These are phyloP conservation scores for Boletus patriciae DNA, from an alignment of 768 basidiomycete genomes.

Conservation along the genomic window DNA sequence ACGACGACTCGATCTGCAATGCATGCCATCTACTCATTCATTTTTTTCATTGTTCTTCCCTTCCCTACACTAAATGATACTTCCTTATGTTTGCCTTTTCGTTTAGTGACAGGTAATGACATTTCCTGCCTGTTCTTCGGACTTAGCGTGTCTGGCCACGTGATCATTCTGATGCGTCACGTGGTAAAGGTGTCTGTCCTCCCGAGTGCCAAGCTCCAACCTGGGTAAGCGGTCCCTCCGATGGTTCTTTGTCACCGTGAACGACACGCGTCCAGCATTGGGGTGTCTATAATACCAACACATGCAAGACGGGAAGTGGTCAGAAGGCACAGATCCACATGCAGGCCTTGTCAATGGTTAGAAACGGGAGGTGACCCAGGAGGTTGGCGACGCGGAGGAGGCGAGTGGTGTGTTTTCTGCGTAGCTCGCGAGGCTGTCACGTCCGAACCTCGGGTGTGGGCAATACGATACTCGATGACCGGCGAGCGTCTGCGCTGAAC, in stretches of 20 bases:
- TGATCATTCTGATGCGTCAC: constrained; percentile 23
- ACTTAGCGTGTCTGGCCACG: constrained; percentile 12
- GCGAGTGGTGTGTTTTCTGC: not conserved
- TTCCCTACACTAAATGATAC: constrained; percentile 10
- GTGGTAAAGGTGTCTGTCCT: constrained; percentile 17
- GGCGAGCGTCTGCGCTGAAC: not conserved
- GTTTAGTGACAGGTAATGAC: constrained; percentile 7
- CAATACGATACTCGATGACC: constrained; percentile 1
- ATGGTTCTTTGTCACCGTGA: constrained; percentile 4
- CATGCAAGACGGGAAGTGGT: not conserved
- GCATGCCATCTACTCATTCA: constrained; percentile 18
- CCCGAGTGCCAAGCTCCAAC: not conserved
- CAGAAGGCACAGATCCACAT: not conserved
- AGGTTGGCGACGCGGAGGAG: constrained; percentile 7
- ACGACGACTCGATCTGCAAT: constrained; percentile 24
- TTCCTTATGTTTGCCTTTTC: not conserved
- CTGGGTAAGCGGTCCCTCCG: constrained; percentile 5
- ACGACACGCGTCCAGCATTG: constrained; percentile 2
- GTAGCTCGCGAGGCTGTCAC: constrained; percentile 1
- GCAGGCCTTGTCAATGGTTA: not conserved
- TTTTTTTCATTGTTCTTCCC: not conserved
- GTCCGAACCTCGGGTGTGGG: constrained; percentile 1
- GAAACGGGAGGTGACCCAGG: constrained; percentile 2
- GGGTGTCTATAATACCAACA: not conserved
- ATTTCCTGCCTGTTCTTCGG: not conserved